Evolutionary conservation across 2,329 filamentous ascomycete genomes (phyloP), one percentile per base, ranked within the genome.

Genomic region (Penicillium janthinellum): DNA sequence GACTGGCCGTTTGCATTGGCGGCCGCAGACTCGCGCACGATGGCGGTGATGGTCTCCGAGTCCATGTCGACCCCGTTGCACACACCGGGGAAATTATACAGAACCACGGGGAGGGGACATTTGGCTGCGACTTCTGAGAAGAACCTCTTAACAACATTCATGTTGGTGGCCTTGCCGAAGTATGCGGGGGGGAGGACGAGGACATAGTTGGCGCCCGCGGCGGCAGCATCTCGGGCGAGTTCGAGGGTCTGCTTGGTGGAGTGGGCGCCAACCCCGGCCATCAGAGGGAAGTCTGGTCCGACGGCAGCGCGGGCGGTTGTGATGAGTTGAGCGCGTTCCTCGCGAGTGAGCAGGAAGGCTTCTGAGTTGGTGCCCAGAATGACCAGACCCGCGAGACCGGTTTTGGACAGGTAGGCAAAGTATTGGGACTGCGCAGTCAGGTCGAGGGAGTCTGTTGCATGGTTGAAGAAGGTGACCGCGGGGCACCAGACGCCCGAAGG

Each of bases 11-110:
- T 47, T 25, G 64, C 41, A 45, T 63, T 57, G 1, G 58, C 38
- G 1, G 63, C 62, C 3, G 66, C 67, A 48, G 81, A 76, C 60
- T 80, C 72, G 35, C 71, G 72, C 1, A 84, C 86, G 25, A 88
- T 78, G 34, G 72, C 71, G 2, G 81, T 76, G 48, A 90, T 85
- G 0, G 81, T 81, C 48, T 84, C 86, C 2, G 86, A 88, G 71
- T 89, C 86, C 17, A 90, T 77, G 70, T 90, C 88, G 3, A 90
- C 77, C 25, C 87, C 87, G 63, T 87, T 87, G 68, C 84, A 88
- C 25, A 90, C 86, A 14, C 78, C 85, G 0, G 88, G 88, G 74
- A 89, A 90, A 72, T 89, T 89, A 75, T 89, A 88, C 17, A 89
- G 74, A 39, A 89, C 80, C 38, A 89, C 77, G 0, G 86, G 86